Conservation (phyloP, 2,329 filamentous ascomycete genomes). For the Sclerotinia nivalis region DNA sequence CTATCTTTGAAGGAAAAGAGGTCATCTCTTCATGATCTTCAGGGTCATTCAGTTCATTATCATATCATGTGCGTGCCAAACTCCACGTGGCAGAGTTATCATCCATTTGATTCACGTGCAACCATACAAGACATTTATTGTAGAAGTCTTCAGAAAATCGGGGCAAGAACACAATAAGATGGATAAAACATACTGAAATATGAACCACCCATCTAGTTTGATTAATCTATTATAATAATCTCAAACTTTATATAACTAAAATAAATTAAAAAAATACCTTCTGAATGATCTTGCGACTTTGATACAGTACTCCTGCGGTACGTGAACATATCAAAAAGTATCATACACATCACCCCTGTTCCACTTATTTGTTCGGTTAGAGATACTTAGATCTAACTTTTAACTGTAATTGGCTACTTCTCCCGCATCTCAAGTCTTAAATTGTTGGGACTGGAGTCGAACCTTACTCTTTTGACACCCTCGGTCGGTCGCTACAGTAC, state of each 20-base stretch:
- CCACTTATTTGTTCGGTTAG: constrained; percentile 15
- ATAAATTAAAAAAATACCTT: background rate
- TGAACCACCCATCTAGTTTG: background rate
- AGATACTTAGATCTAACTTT: background rate
- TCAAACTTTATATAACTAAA: background rate
- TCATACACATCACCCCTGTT: constrained; percentile 19
- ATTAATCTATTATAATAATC: background rate
- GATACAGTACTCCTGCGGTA: background rate
- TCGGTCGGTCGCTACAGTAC: constrained; percentile 3
- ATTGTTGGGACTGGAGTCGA: constrained; percentile 21
- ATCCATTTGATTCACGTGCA: constrained; percentile 16
- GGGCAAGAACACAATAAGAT: background rate
- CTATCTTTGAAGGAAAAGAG: constrained; percentile 33
- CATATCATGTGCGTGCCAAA: background rate
- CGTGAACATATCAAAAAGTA: background rate
- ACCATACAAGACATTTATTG: constrained; percentile 5
- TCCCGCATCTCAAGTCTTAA: constrained; percentile 1
- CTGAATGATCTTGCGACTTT: background rate
- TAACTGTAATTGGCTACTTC: constrained; percentile 11
- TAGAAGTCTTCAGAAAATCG: background rate
- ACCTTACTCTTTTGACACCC: constrained; percentile 14
- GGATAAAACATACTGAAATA: background rate
- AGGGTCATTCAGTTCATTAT: background rate
- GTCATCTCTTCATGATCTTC: constrained; percentile 9
- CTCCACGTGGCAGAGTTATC: constrained; percentile 17